These are phyloP conservation scores for Podaxis sp. DNA, from an alignment of 768 basidiomycete genomes.

Conservation along the genomic window DNA sequence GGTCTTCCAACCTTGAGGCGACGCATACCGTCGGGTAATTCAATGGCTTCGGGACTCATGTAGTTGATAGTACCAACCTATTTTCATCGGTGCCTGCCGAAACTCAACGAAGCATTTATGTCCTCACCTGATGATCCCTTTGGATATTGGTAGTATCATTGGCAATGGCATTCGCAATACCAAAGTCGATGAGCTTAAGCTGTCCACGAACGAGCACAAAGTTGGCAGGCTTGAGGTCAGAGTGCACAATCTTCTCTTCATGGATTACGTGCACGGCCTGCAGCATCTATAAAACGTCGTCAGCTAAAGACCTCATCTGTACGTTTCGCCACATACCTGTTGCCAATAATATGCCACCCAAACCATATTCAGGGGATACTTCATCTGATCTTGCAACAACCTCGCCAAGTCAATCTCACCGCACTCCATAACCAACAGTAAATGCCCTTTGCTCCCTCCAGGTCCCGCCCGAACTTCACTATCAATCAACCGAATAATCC, in stretches of 20 bases:
- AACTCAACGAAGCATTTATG: background rate
- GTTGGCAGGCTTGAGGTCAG: conserved; percentile 97
- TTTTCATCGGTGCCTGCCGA: background rate
- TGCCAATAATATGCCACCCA: conserved; percentile 97
- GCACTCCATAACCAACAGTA: conserved; percentile 94
- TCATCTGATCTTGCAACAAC: conserved; percentile 80
- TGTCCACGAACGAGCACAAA: conserved; percentile 95
- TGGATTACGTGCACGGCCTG: conserved; percentile 99
- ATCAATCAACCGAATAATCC: conserved; percentile 90
- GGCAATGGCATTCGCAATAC: conserved; percentile 98
- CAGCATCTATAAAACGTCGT: conserved; percentile 69
- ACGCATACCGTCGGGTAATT: conserved; percentile 81
- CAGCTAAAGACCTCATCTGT: background rate
- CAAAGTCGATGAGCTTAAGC: conserved; percentile 97
- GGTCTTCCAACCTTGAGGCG: conserved; percentile 93
- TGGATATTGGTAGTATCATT: conserved; percentile 99
- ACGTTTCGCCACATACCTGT: conserved; percentile 55
- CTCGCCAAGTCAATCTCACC: conserved; percentile 92
- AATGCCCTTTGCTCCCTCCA: conserved; percentile 66
- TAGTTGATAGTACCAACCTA: conserved; percentile 97
- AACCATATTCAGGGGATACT: conserved; percentile 84
- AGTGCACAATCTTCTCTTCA: conserved; percentile 98
- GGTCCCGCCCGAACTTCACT: conserved; percentile 79
- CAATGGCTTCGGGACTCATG: conserved; percentile 98
- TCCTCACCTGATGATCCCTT: conserved; percentile 83